Conservation (phyloP, 768 basidiomycete genomes). For the Phaeotremella fagi region DNA sequence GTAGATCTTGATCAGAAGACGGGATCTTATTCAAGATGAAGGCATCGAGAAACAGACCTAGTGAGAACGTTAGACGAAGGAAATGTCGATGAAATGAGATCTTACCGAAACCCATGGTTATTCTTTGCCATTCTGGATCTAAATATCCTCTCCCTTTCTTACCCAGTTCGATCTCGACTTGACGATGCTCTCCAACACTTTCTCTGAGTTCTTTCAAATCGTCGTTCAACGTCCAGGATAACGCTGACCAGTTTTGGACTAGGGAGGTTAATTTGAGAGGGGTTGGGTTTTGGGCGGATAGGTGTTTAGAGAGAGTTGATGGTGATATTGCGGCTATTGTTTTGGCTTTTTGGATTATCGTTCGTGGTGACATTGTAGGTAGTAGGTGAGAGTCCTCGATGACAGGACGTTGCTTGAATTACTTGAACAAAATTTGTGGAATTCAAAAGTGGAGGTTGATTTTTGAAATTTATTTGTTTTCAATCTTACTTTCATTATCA, state of each 20-base stretch:
- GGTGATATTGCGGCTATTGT: background rate
- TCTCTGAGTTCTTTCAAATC: conserved; percentile 11
- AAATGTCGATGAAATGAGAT: background rate
- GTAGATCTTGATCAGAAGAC: conserved; percentile 12
- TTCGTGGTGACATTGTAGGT: background rate
- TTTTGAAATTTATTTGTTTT: background rate
- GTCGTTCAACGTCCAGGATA: conserved; percentile 22
- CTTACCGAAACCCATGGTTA: conserved; percentile 42
- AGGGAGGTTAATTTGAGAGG: conserved; percentile 28
- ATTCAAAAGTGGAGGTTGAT: background rate
- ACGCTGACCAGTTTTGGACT: conserved; percentile 22
- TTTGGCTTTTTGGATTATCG: background rate
- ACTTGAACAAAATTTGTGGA: background rate
- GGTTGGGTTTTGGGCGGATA: background rate
- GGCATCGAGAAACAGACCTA: conserved; percentile 44
- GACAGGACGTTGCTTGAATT: no score
- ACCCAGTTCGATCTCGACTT: conserved; percentile 41
- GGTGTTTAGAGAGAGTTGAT: background rate
- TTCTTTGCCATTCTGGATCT: conserved; percentile 31
- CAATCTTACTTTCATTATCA: background rate
- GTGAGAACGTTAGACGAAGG: background rate
- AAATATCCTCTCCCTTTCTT: conserved; percentile 39
- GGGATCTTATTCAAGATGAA: conserved; percentile 40
- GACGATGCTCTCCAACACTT: conserved; percentile 20
- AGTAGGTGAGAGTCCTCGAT: no score